These are phyloP conservation scores for Euptelea pleiosperma DNA, from an alignment of 164 flowering plant species.

Conservation along the genomic window DNA sequence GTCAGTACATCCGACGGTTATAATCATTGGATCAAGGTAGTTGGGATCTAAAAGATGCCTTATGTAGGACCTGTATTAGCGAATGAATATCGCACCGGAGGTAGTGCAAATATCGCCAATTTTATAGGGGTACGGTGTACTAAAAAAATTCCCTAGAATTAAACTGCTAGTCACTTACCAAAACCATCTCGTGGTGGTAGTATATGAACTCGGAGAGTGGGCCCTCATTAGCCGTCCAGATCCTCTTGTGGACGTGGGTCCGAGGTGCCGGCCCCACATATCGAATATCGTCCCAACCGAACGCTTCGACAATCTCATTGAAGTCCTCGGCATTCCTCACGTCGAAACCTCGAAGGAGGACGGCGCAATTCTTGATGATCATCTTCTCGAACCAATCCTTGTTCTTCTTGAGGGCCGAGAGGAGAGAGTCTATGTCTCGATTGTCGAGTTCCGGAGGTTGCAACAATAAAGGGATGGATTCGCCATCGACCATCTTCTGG, in stretches of 20 bases:
- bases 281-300: slow-evolving; percentile 55
- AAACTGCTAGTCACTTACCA: too few species aligned
- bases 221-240: slow-evolving; percentile 65
- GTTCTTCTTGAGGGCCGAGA: slow-evolving; percentile 30
- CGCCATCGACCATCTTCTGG: slow-evolving; percentile 49
- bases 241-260: slow-evolving; percentile 47
- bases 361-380: slow-evolving; percentile 51
- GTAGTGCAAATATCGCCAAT: too few species aligned
- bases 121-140: too few species aligned
- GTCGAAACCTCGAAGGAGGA: slow-evolving; percentile 50
- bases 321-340: slow-evolving; percentile 44
- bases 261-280: slow-evolving; percentile 63
- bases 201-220: slow-evolving; percentile 57
- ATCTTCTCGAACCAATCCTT: slow-evolving; percentile 53
- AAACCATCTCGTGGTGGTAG: slow-evolving; percentile 71
- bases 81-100: too few species aligned
- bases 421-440: slow-evolving; percentile 22
- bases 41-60: too few species aligned
- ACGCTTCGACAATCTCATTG: slow-evolving; percentile 48
- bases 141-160: too few species aligned
- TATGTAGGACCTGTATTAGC: too few species aligned
- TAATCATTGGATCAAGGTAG: too few species aligned
- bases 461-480: slow-evolving; percentile 46
- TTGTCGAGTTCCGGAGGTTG: slow-evolving; percentile 24
- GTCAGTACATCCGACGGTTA: too few species aligned